Conservation (phyloP, 2,329 filamentous ascomycete species). For the Phaeophleospora eucalypticola region DNA sequence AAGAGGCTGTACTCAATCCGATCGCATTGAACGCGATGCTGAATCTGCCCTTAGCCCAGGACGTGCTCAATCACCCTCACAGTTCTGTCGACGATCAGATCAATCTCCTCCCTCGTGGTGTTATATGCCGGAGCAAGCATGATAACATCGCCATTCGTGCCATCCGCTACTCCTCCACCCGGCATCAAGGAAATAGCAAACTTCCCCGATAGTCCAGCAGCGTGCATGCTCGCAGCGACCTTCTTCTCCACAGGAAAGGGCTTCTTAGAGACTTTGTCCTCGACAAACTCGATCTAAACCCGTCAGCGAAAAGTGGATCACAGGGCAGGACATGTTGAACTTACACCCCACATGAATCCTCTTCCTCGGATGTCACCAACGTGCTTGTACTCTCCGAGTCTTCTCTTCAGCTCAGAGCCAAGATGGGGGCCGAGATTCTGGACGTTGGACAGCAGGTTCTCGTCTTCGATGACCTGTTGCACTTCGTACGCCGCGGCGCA, state of each 20-base stretch:
- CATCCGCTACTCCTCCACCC: slow-evolving; percentile 56
- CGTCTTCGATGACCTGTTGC: slow-evolving; percentile 52
- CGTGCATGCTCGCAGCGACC: slow-evolving; percentile 46
- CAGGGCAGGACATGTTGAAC: neutral
- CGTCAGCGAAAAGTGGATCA: neutral
- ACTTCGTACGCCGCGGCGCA: slow-evolving; percentile 60
- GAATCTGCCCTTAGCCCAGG: slow-evolving; percentile 23
- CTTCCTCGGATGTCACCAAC: slow-evolving; percentile 58
- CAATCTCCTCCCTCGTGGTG: slow-evolving; percentile 52
- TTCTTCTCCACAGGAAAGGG: slow-evolving; percentile 45
- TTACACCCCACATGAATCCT: slow-evolving; percentile 49
- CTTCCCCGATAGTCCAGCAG: slow-evolving; percentile 30
- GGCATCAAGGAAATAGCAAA: slow-evolving; percentile 58
- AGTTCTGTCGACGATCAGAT: slow-evolving; percentile 50
- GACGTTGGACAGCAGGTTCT: slow-evolving; percentile 55
- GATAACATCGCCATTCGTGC: slow-evolving; percentile 54
- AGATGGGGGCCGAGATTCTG: slow-evolving; percentile 47
- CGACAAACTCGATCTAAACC: slow-evolving; percentile 53
- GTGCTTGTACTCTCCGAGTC: slow-evolving; percentile 41
- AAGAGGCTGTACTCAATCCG: no score
- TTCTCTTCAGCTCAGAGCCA: slow-evolving; percentile 38
- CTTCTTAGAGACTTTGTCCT: slow-evolving; percentile 48
- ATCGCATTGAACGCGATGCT: no score
- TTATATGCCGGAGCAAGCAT: slow-evolving; percentile 65
- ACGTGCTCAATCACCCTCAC: slow-evolving; percentile 49